Conservation (phyloP, 192 early-diverging fungal genomes). For the Kickxella alabastrina region DNA sequence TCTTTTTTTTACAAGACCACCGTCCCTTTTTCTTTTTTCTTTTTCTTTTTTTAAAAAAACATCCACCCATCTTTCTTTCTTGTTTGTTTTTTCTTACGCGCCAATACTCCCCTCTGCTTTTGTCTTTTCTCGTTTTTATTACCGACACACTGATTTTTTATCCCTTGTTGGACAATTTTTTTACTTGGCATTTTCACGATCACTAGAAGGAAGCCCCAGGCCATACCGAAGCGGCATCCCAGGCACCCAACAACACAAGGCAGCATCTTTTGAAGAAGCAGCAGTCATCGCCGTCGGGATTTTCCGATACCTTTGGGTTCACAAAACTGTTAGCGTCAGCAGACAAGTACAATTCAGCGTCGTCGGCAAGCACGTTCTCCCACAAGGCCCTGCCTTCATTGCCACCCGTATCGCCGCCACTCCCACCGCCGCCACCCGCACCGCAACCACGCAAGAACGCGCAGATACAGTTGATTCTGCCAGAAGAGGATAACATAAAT, state of each 20-base stretch:
- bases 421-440: conserved; percentile 1
- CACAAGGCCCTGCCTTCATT: conserved; percentile 38
- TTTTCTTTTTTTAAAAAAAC: neutral
- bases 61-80: neutral
- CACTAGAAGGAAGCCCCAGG: conserved; percentile 30
- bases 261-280: conserved; percentile 44
- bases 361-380: conserved; percentile 14
- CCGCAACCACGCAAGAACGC: no score
- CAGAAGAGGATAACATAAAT: no score
- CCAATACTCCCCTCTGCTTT: no score
- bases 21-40: conserved; percentile 7
- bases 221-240: conserved; percentile 5
- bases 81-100: conserved; percentile 5
- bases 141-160: neutral
- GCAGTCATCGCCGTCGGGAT: conserved; percentile 47
- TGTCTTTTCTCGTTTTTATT: neutral
- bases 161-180: neutral
- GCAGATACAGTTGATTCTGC: no score
- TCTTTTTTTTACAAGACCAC: conserved; percentile 1
- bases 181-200: neutral
- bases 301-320: conserved; percentile 41
- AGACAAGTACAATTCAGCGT: conserved; percentile 20
- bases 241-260: conserved; percentile 2
- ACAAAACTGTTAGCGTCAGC: conserved; percentile 28
- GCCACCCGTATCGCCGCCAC: conserved; percentile 12